phyloP scores from a whole-genome alignment of 139 green algal species.

The Micractinium conductrix region DNA sequence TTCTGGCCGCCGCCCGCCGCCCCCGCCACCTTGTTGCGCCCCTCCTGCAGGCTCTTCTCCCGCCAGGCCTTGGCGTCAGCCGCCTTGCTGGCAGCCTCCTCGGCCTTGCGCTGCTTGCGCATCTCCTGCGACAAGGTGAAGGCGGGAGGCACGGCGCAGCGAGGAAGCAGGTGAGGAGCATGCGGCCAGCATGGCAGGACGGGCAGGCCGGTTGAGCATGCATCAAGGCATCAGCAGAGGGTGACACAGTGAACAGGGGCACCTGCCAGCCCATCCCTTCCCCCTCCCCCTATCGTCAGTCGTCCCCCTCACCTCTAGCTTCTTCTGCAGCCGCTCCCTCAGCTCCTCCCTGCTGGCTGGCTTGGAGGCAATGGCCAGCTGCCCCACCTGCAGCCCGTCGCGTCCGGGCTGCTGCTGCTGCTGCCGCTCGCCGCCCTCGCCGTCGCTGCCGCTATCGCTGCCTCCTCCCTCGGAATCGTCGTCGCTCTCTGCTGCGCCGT shows the following conservation, averaged over 20 bases:
- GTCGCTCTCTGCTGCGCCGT: background rate
- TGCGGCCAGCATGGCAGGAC: background rate
- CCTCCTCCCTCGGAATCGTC: background rate
- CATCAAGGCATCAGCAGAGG: background rate
- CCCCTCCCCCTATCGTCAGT: background rate
- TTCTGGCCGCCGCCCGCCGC: conserved; percentile 1
- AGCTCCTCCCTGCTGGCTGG: conserved; percentile 64
- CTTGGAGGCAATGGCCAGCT: conserved; percentile 30
- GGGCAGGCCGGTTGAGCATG: too few relatives aligned
- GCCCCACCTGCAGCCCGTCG: background rate
- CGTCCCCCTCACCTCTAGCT: conserved; percentile 55
- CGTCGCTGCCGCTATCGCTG: conserved; percentile 2
- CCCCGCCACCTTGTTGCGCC: conserved; percentile 31
- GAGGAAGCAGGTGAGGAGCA: background rate
- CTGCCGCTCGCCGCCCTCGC: background rate
- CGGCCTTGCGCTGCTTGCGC: conserved; percentile 46
- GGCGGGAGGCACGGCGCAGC: background rate
- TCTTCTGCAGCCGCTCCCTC: conserved; percentile 62
- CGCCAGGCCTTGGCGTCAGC: conserved; percentile 45
- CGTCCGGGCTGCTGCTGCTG: conserved; percentile 3
- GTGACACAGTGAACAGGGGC: background rate
- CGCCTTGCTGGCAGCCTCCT: conserved; percentile 33
- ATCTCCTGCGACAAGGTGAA: background rate
- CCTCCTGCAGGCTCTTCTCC: conserved; percentile 36
- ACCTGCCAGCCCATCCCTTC: background rate